phyloP scores from a whole-genome alignment of 2,329 filamentous ascomycete genomes.

The Zelopaecilomyces penicillatus region DNA sequence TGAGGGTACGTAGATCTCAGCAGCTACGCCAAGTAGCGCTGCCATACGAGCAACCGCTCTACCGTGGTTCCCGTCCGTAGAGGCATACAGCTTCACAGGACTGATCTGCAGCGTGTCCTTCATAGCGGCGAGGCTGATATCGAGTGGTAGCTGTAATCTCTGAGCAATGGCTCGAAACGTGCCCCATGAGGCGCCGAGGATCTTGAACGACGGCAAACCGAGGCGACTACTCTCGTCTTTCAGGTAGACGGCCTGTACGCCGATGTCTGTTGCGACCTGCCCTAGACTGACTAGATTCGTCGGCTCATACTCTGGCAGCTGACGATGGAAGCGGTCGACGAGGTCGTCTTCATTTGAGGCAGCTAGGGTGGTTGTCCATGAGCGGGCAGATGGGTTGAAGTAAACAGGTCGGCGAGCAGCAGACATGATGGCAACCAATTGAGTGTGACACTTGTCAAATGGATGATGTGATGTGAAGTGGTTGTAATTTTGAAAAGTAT shows the following conservation, averaged over 20 bases:
- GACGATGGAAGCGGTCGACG: conserved; percentile 10
- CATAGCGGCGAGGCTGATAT: conserved; percentile 35
- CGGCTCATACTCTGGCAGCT: conserved; percentile 29
- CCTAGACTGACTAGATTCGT: conserved; percentile 47
- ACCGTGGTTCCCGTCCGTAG: conserved; percentile 72
- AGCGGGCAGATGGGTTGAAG: conserved; percentile 9
- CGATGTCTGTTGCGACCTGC: conserved; percentile 47
- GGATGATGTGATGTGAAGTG: too few relatives aligned
- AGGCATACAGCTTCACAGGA: conserved; percentile 45
- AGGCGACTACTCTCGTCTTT: conserved; percentile 66
- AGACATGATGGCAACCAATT: conserved; percentile 1
- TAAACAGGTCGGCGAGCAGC: conserved; percentile 8
- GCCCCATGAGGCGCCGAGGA: conserved; percentile 71
- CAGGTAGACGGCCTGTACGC: conserved; percentile 49
- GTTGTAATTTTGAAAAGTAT: too few relatives aligned
- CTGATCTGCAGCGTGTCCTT: conserved; percentile 20
- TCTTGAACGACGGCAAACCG: conserved; percentile 68
- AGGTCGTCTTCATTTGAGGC: conserved; percentile 1
- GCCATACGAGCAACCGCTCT: conserved; percentile 64
- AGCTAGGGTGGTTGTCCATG: conserved; percentile 6
- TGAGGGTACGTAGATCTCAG: conserved; percentile 54
- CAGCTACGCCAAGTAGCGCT: conserved; percentile 44
- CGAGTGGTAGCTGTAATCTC: conserved; percentile 33
- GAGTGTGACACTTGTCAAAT: too few relatives aligned
- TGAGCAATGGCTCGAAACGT: conserved; percentile 48